Evolutionary conservation across 2,329 filamentous ascomycete species (phyloP), one percentile per base, ranked within the genome.

Genomic region (Microcyclosporella mali): DNA sequence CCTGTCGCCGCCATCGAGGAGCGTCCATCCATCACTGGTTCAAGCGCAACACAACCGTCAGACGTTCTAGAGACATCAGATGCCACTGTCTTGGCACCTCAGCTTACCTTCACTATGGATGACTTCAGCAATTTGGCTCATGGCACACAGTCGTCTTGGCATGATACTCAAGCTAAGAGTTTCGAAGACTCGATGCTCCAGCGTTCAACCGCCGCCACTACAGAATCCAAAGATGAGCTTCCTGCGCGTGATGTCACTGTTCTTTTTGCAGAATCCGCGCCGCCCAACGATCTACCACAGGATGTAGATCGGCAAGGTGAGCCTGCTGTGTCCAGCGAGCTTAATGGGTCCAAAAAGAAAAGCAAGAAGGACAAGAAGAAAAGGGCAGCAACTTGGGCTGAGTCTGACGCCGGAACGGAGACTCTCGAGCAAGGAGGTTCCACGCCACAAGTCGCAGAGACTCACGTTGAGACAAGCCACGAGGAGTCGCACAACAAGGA

Each of bases 271-370:
- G 21, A 25, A 25, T 9, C 6, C 21, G 21, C 4, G 21, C 6
- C 21, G 4, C 9, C 9, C 21, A 25, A 25, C 6, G 21, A 25
- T 25, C 21, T 25, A 9, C 21, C 21, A 9, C 6, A 25, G 9
- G 21, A 25, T 6, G 21, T 6, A 4, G 21, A 25, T 25, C 6
- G 9, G 6, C 21, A 25, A 25, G 21, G 21, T 12, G 31, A 29
- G 31, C 16, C 37, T 33, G 10, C 37, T n/a, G 28, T 33, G 12
- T 29, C 28, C 27, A 16, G 21, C 21, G 37, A 45, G n/a, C 25
- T 41, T 27, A 34, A 31, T 7, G 40, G 33, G 8, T 43, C 40
- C 19, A 50, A 51, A 15, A 61, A 61, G 49, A 63, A 65, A 39
- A 51, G 34, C 33, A 55, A 55, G 36, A 55, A 55, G 45, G 31